Base-by-base conservation (phyloP, 2,329 filamentous ascomycete species). In the Stemphylium lycopersici region DNA sequence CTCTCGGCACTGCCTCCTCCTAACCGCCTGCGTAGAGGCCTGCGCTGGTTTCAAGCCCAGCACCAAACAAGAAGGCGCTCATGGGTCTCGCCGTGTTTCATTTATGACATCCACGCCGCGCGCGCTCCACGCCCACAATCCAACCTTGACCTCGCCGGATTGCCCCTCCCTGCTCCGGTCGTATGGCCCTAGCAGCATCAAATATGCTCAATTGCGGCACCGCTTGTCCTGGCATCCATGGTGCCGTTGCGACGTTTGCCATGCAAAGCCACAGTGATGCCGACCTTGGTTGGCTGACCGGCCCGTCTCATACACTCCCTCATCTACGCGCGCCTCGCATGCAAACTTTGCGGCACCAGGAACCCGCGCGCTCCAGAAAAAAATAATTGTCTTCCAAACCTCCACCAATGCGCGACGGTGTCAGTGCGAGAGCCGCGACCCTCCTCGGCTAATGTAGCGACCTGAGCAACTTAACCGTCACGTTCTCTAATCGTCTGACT, bases 61-160 rank as follows among this genome's bases (percentile, higher is more conserved):
- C 40, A 61, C 63, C 58, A 57, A 68, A 62, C 36, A 51, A 67
- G 65, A 60, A 65, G 63, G 62, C 65, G 58, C 54, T 52, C 56
- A 51, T 45, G 54, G 48, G 55, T 55, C 63, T 57, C 60, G 60
- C 57, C 56, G 57, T 45, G 62, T 64, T 66, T 62, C 61, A 65
- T 64, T 61, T 55, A 61, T 59, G 53, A 53, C 34, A 58, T 59
- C 56, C 58, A 57, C 59, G 58, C 58, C 56, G 26, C 39, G 26
- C 39, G 53, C 59, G 54, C 43, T 43, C 48, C 52, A 40, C 39
- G 36, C 55, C 40, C 46, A 37, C 48, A 32, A 24, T 40, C 41
- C 41, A 29, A 29, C 8, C 26, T 29, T 29, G 26, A 29, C 26
- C 26, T 29, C 26, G 26, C 26, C 26, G 26, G 26, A 29, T 29